Evolutionary conservation across 352 stramenopile genomes (phyloP), one percentile per base, ranked within the genome.

Genomic region (Globisporangium recalcitrans): DNA sequence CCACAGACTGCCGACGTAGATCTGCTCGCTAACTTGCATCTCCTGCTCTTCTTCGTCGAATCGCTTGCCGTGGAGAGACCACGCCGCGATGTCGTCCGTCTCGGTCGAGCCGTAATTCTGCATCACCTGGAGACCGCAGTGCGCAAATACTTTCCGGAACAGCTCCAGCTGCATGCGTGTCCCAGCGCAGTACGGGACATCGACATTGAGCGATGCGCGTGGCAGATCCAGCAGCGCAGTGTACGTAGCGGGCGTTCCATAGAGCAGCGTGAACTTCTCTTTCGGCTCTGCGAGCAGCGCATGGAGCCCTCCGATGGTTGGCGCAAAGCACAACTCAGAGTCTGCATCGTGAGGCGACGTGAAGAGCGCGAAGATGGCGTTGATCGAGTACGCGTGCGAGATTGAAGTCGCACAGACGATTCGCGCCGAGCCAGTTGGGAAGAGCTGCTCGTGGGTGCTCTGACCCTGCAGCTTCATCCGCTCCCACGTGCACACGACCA

Each of bases 71-170:
- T 81, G 62, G 24, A 89, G 62, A 42, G 70, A 59, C 82, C 81
- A 92, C 48, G 81, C 81, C 0, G 85, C 80, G 51, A 94, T 96
- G 58, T 88, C 71, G 14, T 83, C 87, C 48, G 80, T 91, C 63
- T 96, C 87, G 24, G 83, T 96, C 31, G 87, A 90, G 0, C 87
- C 87, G 55, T 96, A 96, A 69, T 94, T 96, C 54, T 96, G 87
- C 72, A 93, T 85, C 52, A 96, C 34, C 16, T 59, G 49, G 22
- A 94, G 64, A n/a, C 83, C 84, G 51, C 77, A 93, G 16, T 86
- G 63, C 34, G 76, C 61, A 5, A 64, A 60, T 36, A 90, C 84
- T 42, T 67, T 74, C 32, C 70, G 36, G 51, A 90, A 88, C 21
- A 96, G 65, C 48, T 75, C 56, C 6, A 69, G 49, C 5, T 78